phyloP scores from a whole-genome alignment of 2,329 filamentous ascomycete species.

The Cylindrodendrum hubeiense region DNA sequence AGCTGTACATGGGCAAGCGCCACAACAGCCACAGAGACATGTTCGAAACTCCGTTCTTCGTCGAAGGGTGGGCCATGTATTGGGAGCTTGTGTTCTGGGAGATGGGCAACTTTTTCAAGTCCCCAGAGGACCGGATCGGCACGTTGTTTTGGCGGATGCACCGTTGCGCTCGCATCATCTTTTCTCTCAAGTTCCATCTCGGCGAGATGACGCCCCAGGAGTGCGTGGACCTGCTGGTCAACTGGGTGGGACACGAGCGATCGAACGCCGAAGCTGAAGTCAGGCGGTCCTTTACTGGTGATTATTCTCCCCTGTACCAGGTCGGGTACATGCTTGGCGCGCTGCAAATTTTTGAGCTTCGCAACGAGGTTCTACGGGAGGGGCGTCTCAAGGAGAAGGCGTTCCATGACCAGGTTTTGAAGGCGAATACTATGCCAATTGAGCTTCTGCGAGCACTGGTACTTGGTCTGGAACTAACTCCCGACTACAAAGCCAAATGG shows the following conservation, averaged over 20 bases:
- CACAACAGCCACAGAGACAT: slow-evolving; percentile 62
- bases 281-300: slow-evolving; percentile 65
- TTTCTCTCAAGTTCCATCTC: slow-evolving; percentile 70
- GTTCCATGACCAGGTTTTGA: slow-evolving; percentile 67
- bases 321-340: slow-evolving; percentile 71
- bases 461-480: slow-evolving; percentile 53
- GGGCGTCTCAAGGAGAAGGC: slow-evolving; percentile 60
- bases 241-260: slow-evolving; percentile 69
- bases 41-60: slow-evolving; percentile 69
- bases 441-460: slow-evolving; percentile 65
- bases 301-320: slow-evolving; percentile 70
- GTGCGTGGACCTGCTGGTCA: slow-evolving; percentile 68
- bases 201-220: slow-evolving; percentile 64
- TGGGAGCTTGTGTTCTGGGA: slow-evolving; percentile 72
- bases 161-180: slow-evolving; percentile 69
- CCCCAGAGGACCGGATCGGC: slow-evolving; percentile 65
- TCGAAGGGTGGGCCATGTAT: slow-evolving; percentile 73
- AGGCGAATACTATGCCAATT: slow-evolving; percentile 65
- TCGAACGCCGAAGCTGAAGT: slow-evolving; percentile 72
- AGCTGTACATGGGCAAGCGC: slow-evolving; percentile 62
- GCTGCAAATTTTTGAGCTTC: slow-evolving; percentile 65
- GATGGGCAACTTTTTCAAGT: slow-evolving; percentile 62
- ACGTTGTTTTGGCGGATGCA: slow-evolving; percentile 75
- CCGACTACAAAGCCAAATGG: slow-evolving; percentile 62
- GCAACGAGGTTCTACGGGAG: slow-evolving; percentile 59